Base-by-base conservation (phyloP, 2,329 filamentous ascomycete species). In the Ambrosiella xylebori region DNA sequence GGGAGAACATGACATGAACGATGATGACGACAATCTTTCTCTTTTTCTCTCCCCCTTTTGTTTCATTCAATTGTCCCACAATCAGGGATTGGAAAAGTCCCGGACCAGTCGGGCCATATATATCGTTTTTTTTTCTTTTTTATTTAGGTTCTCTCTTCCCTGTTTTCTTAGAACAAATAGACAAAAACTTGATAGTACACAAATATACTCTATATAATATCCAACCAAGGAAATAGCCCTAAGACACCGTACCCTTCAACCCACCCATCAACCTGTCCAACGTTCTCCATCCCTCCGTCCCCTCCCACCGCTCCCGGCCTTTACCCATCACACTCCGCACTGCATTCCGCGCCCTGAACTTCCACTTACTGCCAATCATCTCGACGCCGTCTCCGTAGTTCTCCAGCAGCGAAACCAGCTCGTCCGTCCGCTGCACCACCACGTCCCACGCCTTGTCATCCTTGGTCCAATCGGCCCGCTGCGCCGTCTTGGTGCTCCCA, bases 321-420 rank as follows among this genome's bases (percentile, higher is more conserved):
- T 86, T 85, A 0, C 88, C 85, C 76, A 94, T 77, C 6, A 97
- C 84, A 56, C 86, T 88, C 57, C 89, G 76, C 1, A 95, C 76
- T 9, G 90, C 90, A 68, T 81, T 94, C 64, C 88, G 77, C 0
- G 88, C 87, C 77, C 95, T 97, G 62, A 86, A 86, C 68, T 80
- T 86, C 93, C 93, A 98, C 65, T 83, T 84, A 60, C 77, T 78
- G 1, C 87, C 88, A 1, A 96, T 82, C 37, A 80, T 66, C 62
- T 82, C 80, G 17, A 81, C 75, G 63, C 79, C 76, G 0, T 75
- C 72, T 0, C 86, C 86, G 64, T 89, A 82, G 67, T 84, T 88
- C 71, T 93, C 86, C 70, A 96, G 87, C 56, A 86, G 80, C 62
- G 86, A 83, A 0, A 93, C 87, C 47, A 97, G 71, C 66, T 88